A percentile compares a stretch with the other conserved stretches of the same genome.
Conservation (phyloP, 352 stramenopile genomes). For the Globisporangium recalcitrans region DNA sequence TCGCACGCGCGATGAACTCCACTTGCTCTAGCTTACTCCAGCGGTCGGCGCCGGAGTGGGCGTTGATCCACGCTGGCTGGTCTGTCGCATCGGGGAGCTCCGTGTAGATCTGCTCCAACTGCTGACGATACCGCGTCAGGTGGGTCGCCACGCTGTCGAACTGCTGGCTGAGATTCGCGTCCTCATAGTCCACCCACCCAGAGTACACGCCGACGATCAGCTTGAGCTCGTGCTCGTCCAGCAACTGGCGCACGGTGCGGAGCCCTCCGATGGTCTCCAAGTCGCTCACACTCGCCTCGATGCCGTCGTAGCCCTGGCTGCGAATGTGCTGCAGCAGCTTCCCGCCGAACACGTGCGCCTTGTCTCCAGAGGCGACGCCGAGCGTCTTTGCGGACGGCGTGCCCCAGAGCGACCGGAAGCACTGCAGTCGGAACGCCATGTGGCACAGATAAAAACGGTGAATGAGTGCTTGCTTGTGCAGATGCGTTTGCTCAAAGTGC, state of each 20-base stretch:
- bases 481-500: neutral
- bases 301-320: constrained; percentile 51
- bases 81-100: constrained; percentile 22
- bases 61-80: constrained; percentile 44
- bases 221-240: constrained; percentile 45
- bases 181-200: constrained; percentile 66
- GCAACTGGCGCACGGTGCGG: constrained; percentile 28
- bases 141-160: constrained; percentile 46
- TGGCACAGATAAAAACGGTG: neutral
- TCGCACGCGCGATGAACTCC: constrained; percentile 43
- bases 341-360: constrained; percentile 23
- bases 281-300: constrained; percentile 68
- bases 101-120: constrained; percentile 26
- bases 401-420: constrained; percentile 61
- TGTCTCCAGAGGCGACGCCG: constrained; percentile 8
- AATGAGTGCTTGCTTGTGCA: neutral
- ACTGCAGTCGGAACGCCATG: constrained; percentile 26
- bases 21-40: constrained; percentile 39
- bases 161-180: constrained; percentile 40
- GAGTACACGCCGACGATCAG: constrained; percentile 69
- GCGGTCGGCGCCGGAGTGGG: constrained; percentile 55
- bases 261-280: constrained; percentile 45
- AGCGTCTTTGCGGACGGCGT: constrained; percentile 34
- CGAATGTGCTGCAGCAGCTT: constrained; percentile 34
- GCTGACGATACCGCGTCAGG: constrained; percentile 32